Evolutionary conservation across 2,329 filamentous ascomycete species (phyloP).

Genomic region (Cordyceps javanica): DNA sequence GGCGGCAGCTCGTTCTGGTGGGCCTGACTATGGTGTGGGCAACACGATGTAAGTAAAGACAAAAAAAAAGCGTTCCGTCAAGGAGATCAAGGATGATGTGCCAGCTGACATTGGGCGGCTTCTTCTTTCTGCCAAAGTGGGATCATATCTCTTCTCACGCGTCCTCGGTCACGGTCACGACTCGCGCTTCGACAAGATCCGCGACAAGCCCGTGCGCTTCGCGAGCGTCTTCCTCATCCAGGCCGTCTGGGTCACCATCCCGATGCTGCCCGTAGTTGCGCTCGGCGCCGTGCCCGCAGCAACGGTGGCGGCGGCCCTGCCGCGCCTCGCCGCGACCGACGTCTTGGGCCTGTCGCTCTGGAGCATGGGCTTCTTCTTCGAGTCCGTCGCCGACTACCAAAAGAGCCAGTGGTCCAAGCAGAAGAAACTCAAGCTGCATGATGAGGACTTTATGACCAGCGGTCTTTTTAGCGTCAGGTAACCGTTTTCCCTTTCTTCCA

Average conservation of each 20-base stretch:
- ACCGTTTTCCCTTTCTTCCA: neutral
- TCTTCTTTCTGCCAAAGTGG: constrained; percentile 49
- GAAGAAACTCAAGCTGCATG: constrained; percentile 59
- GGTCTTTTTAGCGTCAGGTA: constrained; percentile 55
- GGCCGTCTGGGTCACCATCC: constrained; percentile 63
- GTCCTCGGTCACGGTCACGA: constrained; percentile 55
- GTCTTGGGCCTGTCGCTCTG: constrained; percentile 53
- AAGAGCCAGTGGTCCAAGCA: constrained; percentile 56
- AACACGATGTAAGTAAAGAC: constrained; percentile 45
- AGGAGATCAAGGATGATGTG: too few species aligned
- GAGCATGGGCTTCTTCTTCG: constrained; percentile 52
- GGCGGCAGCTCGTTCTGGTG: constrained; percentile 45
- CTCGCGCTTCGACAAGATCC: constrained; percentile 39
- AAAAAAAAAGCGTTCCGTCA: too few species aligned
- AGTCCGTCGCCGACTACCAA: constrained; percentile 57
- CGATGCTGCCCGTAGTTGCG: constrained; percentile 57
- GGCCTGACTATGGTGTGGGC: constrained; percentile 50
- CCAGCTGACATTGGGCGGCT: too few species aligned
- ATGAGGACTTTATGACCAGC: constrained; percentile 58
- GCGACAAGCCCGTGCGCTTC: constrained; percentile 30
- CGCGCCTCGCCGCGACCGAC: constrained; percentile 44
- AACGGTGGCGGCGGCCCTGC: constrained; percentile 41
- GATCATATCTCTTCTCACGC: constrained; percentile 57
- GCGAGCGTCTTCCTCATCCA: constrained; percentile 42
- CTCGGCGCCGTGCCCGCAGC: constrained; percentile 55